phyloP scores from a whole-genome alignment of 805 yeast genomes.

The Sugiyamaella qingdaonensis region DNA sequence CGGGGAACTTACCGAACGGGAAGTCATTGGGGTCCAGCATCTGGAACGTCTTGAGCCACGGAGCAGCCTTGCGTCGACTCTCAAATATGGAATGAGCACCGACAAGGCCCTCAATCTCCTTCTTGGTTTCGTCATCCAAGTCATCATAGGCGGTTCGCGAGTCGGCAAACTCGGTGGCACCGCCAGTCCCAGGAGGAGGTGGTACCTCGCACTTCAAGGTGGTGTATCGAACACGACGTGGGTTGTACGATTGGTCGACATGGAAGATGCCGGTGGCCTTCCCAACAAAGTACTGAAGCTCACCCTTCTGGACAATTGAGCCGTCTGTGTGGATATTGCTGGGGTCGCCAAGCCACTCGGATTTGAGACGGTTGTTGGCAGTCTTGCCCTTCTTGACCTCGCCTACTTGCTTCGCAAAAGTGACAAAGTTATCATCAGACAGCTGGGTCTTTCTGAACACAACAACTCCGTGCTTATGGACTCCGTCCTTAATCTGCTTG shows the following conservation, averaged over 20 bases:
- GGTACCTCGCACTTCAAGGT: slow-evolving; percentile 7
- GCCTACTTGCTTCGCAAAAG: slow-evolving; percentile 5
- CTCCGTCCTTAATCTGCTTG: slow-evolving; percentile 7
- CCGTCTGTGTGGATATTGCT: slow-evolving; percentile 12
- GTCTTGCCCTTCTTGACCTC: not conserved
- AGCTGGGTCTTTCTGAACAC: slow-evolving; percentile 5
- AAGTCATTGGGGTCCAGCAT: slow-evolving; percentile 9
- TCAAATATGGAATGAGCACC: slow-evolving; percentile 12
- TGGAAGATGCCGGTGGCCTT: slow-evolving; percentile 13
- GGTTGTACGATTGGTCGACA: slow-evolving; percentile 11
- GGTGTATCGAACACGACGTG: slow-evolving; percentile 11
- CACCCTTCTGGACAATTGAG: slow-evolving; percentile 9
- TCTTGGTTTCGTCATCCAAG: slow-evolving; percentile 10
- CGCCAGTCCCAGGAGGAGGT: slow-evolving; percentile 10
- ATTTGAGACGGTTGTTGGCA: slow-evolving; percentile 8
- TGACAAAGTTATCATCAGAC: slow-evolving; percentile 8
- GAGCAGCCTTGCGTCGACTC: slow-evolving; percentile 12
- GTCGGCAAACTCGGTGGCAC: slow-evolving; percentile 12
- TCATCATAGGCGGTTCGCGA: slow-evolving; percentile 12
- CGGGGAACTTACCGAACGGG: slow-evolving; percentile 10
- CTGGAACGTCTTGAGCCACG: slow-evolving; percentile 11
- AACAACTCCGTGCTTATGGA: slow-evolving; percentile 8
- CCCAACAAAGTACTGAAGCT: slow-evolving; percentile 11
- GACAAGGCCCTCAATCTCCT: slow-evolving; percentile 4
- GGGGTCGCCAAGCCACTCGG: slow-evolving; percentile 9